Base-by-base conservation (phyloP, 2,329 filamentous ascomycete genomes). In the Fusarium irregulare region DNA sequence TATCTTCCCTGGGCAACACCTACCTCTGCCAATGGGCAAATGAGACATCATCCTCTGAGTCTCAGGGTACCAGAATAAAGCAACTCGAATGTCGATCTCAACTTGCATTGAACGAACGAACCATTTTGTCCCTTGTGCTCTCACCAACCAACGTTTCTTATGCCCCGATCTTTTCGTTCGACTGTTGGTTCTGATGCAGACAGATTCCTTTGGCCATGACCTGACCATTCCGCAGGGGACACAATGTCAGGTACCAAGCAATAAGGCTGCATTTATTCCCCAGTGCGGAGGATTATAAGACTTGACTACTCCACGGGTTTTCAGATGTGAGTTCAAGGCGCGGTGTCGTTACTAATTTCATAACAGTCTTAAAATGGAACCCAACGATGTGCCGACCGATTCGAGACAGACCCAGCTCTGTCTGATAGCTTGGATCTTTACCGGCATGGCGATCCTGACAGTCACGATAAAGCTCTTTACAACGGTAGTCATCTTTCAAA, bases 401-500 rank as follows among this genome's bases (percentile, higher is more conserved):
- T 54, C 59, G 16, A 59, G 32, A 14, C 59, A 58, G 42, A 21
- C 28, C 7, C 41, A 51, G 18, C 32, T 66, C 8, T 40, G 28
- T 28, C 11, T 53, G 18, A n/a, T 59, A 3, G 46, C 55, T 7
- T 66, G 60, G 55, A 41, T 25, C 16, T 56, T 66, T n/a, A 64
- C 63, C 10, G 45, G 32, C n/a, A 25, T 64, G 48, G 59, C 63
- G 7, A 64, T 64, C 11, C 7, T 47, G 4, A 59, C 32, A 11
- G 54, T 56, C 12, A 12, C 27, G 2, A 47, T 41, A 12, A 66
- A 66, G 40, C 44, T 60, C 18, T 41, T 44, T 23, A 53, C 63
- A 2, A 66, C 60, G 9, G 25, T 25, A 16, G 16, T 64, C 6
- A 11, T 66, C 11, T 59, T 66, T 18, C 23, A 45, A 27, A 25